Conservation (phyloP, 78 protist species). For the Chrysochromulina parva region DNA sequence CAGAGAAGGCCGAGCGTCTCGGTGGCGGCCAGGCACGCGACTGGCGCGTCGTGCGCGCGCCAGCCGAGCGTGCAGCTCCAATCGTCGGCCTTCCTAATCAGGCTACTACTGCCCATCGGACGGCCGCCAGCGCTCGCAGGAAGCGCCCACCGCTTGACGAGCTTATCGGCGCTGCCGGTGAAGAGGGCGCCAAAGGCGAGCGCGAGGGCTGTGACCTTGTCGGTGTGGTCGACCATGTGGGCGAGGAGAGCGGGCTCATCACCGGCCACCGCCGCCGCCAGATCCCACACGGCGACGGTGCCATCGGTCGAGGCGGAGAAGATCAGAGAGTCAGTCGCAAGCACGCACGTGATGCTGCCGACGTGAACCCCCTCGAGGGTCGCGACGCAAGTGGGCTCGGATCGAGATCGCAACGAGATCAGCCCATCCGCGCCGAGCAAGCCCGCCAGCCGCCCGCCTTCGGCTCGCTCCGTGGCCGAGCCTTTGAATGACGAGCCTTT, state of each 20-base stretch:
- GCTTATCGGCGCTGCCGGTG: neutral
- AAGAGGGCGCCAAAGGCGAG: neutral
- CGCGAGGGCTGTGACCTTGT: neutral
- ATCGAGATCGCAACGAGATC: too few species aligned
- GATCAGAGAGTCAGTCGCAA: neutral
- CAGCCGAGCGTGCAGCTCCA: neutral
- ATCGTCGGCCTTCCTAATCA: too few species aligned
- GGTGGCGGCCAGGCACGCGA: neutral
- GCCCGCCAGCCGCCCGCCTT: too few species aligned
- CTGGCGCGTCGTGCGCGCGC: neutral
- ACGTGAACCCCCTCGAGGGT: neutral
- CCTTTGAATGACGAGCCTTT: too few species aligned
- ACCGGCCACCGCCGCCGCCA: neutral
- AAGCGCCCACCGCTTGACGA: neutral
- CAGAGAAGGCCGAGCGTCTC: neutral
- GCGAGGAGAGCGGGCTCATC: neutral
- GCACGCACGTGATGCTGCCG: neutral
- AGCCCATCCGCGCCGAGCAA: too few species aligned
- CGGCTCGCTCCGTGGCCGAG: too few species aligned
- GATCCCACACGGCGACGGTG: neutral
- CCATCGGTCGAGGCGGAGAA: neutral
- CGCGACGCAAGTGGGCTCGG: neutral
- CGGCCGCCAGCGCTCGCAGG: neutral
- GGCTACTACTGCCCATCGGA: too few species aligned
- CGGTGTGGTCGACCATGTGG: neutral